Evolutionary conservation across 345 rosid genomes (phyloP).

Genomic region (Moringa oleifera): DNA sequence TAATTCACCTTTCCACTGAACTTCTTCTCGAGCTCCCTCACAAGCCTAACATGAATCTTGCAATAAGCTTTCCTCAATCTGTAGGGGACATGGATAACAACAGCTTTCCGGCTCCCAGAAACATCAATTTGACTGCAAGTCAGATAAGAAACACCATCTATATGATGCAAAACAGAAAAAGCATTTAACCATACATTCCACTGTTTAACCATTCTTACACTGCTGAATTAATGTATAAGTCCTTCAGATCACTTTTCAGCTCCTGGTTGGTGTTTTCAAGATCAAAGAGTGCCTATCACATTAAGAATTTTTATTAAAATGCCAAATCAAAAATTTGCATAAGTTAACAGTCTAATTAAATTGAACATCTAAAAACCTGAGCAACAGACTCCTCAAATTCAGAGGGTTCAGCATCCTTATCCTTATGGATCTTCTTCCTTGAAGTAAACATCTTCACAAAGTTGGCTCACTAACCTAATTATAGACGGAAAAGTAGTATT

Average conservation of each 20-base stretch:
- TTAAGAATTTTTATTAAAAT: background rate
- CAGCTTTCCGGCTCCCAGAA: constrained; percentile 66
- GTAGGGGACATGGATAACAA: constrained; percentile 73
- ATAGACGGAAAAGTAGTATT: background rate
- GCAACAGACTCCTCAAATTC: constrained; percentile 88
- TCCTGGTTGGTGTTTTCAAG: constrained; percentile 75
- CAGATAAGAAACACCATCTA: background rate
- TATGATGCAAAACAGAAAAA: background rate
- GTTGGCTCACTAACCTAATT: background rate
- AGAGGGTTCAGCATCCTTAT: constrained; percentile 66
- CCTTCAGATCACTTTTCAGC: constrained; percentile 82
- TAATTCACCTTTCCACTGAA: constrained; percentile 71
- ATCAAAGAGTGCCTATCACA: constrained; percentile 64
- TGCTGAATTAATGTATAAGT: constrained; percentile 72
- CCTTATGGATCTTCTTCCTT: constrained; percentile 73
- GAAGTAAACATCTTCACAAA: constrained; percentile 60
- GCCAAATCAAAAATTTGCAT: background rate
- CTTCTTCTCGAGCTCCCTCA: constrained; percentile 88
- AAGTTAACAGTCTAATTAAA: background rate
- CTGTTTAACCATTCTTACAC: constrained; percentile 34
- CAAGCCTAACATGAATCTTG: constrained; percentile 77
- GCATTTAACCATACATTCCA: no score
- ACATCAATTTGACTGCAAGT: constrained; percentile 71
- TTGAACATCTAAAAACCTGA: constrained; percentile 34
- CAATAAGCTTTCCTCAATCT: constrained; percentile 73